Percentiles rank a stretch among this genome's conserved stretches.
These are phyloP conservation scores for Nicotiana noctiflora DNA, from an alignment of 257 asterid species.

Conservation along the genomic window DNA sequence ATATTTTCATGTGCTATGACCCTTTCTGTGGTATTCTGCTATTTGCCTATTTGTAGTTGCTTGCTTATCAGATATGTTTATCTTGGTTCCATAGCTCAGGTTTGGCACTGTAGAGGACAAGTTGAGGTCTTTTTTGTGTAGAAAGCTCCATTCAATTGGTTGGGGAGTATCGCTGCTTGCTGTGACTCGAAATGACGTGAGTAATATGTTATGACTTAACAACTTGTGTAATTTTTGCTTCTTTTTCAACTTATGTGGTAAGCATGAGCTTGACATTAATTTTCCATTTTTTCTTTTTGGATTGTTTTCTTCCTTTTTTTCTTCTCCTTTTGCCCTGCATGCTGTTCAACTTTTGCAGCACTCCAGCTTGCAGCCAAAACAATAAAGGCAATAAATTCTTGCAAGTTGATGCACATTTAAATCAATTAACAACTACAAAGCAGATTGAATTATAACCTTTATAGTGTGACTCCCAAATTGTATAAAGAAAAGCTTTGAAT, in stretches of 20 bases:
- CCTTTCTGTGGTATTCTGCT: neutral
- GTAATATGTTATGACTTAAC: conserved; percentile 12
- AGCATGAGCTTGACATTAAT: neutral
- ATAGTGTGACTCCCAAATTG: neutral
- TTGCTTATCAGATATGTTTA: conserved; percentile 29
- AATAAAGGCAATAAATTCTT: neutral
- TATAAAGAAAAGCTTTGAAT: neutral
- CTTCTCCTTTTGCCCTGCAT: neutral
- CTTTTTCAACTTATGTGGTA: neutral
- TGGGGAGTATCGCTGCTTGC: conserved; percentile 59
- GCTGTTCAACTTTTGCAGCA: neutral
- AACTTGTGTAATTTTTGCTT: neutral
- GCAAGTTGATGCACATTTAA: neutral
- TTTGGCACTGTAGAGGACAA: conserved; percentile 78
- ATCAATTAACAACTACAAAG: neutral
- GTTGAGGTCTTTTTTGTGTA: conserved; percentile 48
- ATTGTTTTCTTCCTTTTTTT: no score
- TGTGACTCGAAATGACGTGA: conserved; percentile 63
- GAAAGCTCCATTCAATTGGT: conserved; percentile 65
- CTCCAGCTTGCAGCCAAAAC: neutral
- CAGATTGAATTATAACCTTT: neutral
- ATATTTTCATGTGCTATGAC: neutral
- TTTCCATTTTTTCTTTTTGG: neutral
- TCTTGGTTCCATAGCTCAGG: conserved; percentile 90
- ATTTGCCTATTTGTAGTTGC: conserved; percentile 7